Conservation (phyloP, 2,329 filamentous ascomycete species). For the Exutisphaerella laricina region DNA sequence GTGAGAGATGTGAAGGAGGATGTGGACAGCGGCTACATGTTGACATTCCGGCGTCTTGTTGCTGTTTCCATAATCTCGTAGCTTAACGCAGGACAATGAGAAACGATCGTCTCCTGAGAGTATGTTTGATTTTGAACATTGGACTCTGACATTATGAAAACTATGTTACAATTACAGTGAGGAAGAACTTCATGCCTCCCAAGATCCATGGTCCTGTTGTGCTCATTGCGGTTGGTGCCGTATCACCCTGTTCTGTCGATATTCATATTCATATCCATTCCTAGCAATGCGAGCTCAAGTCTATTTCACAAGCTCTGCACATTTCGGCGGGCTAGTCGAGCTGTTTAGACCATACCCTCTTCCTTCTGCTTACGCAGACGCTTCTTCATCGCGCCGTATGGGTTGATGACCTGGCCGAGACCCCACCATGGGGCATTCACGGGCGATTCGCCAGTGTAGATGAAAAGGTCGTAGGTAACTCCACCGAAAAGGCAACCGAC, state of each 20-base stretch:
- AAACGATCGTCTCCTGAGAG: too few relatives aligned
- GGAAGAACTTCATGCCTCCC: too few relatives aligned
- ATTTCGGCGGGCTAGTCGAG: not conserved
- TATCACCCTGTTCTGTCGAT: not conserved
- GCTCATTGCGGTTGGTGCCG: not conserved
- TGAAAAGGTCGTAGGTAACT: slow-evolving; percentile 61
- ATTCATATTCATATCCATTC: too few relatives aligned
- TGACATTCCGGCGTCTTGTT: too few relatives aligned
- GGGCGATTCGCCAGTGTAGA: slow-evolving; percentile 58
- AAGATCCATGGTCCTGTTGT: too few relatives aligned
- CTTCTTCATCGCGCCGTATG: slow-evolving; percentile 19
- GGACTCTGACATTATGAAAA: too few relatives aligned
- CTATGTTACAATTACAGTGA: too few relatives aligned
- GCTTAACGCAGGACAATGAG: too few relatives aligned
- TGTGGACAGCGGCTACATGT: too few relatives aligned
- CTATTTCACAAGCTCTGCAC: slow-evolving; percentile 1
- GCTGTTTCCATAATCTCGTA: too few relatives aligned
- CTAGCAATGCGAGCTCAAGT: not conserved
- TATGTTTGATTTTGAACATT: too few relatives aligned
- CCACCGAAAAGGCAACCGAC: slow-evolving; percentile 58
- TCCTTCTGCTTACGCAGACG: slow-evolving; percentile 24
- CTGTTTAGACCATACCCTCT: slow-evolving; percentile 25
- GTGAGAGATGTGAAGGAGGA: too few relatives aligned
- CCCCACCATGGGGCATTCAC: slow-evolving; percentile 55
- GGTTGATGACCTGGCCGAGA: slow-evolving; percentile 23